These are phyloP conservation scores for Neofusicoccum parvum DNA, from an alignment of 2,329 filamentous ascomycete genomes.

Conservation along the genomic window DNA sequence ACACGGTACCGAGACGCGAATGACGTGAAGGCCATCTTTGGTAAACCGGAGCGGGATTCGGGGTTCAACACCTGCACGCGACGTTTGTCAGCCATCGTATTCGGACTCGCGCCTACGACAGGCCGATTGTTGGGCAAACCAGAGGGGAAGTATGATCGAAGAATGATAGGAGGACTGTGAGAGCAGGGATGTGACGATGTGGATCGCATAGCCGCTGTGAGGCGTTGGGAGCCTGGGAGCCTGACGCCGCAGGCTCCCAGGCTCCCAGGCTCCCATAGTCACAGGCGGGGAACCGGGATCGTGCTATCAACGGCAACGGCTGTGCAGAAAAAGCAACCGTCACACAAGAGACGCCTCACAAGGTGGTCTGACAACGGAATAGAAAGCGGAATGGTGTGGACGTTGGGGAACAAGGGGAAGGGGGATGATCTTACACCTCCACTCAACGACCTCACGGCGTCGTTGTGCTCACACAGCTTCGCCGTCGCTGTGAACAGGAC, in stretches of 20 bases:
- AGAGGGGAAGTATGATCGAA: not conserved
- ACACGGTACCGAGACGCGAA: constrained; percentile 74
- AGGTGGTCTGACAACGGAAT: constrained; percentile 14
- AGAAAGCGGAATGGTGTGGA: not conserved
- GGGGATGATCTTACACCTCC: constrained; percentile 30
- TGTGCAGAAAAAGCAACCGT: not conserved
- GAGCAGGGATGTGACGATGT: not conserved
- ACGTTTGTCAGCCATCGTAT: not conserved
- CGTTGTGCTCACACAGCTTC: constrained; percentile 80
- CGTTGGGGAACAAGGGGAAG: not conserved
- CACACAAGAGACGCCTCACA: not conserved
- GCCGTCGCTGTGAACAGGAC: constrained; percentile 77
- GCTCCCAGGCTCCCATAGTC: constrained; percentile 34
- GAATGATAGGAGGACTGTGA: not conserved
- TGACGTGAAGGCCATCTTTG: constrained; percentile 76
- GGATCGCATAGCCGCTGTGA: not conserved
- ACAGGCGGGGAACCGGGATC: not conserved
- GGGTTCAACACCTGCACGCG: constrained; percentile 67
- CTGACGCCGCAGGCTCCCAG: constrained; percentile 26
- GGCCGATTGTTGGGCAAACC: not conserved
- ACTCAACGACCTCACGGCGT: constrained; percentile 73
- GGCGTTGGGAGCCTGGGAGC: not conserved
- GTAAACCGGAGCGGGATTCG: constrained; percentile 73
- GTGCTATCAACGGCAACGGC: not conserved
- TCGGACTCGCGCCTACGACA: not conserved